Base-by-base conservation (phyloP, 2,329 filamentous ascomycete species). In the Pezicula radicicola region DNA sequence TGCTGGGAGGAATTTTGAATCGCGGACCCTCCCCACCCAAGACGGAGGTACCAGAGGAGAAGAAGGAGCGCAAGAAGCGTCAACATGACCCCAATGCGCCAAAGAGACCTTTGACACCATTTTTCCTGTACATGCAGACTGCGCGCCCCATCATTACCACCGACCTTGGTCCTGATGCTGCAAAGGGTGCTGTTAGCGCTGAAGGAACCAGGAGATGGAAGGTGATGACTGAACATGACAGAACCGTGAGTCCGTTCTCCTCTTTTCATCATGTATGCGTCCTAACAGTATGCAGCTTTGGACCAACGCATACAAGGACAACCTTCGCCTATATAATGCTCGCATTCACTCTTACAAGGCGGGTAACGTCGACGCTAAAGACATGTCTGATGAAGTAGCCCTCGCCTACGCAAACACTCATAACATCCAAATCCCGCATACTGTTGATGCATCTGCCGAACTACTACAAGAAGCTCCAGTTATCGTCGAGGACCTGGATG, bases 71-170 rank as follows among this genome's bases (percentile, higher is more conserved):
- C 71, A 93, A 94, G 80, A 92, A 92, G 78, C 83, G 86, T 55
- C 85, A 84, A 40, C 85, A 89, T 66, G 93, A 97, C 69, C 92
- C 92, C 61, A 96, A 96, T 70, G 92, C 92, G 6, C 93, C 93
- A 54, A 97, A 97, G 82, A 85, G 92, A 47, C 92, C 93, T 8
- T 72, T 97, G 66, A 97, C 93, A 6, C 91, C 93, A 2, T 97
- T 95, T 77, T 96, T 97, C 77, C 77, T 97, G 55, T 97, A 91
- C 76, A 91, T 96, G 79, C 88, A 95, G 70, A 87, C 88, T 58
- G 91, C 91, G 58, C 88, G 94, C 46, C 81, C 85, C 48, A 87
- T 89, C 67, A 94, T 97, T 61, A 87, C 89, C 52, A 79, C 77
- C 33, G 91, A 95, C 62, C 80, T 96, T 10, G 89, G 88, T 19